A percentile compares a stretch with the other conserved stretches of the same genome.
Conservation (phyloP, 306 rosid genomes). For the Dryas drummondii region DNA sequence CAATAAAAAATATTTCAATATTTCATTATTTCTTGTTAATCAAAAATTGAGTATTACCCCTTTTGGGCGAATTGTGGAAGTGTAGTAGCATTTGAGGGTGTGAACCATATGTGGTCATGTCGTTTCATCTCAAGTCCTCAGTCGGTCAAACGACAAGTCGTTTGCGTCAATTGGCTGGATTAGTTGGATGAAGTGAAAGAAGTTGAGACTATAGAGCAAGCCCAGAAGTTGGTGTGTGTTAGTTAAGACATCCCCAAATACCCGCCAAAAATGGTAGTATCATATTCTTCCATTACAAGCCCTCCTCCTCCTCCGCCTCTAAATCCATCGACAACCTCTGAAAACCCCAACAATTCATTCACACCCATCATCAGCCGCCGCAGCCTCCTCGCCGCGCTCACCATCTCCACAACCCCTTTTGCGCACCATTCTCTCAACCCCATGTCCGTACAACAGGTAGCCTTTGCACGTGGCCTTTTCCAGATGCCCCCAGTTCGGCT, state of each 20-base stretch:
- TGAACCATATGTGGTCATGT: background rate
- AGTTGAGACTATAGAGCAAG: background rate
- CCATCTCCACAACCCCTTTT: constrained; percentile 24
- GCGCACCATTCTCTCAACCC: constrained; percentile 14
- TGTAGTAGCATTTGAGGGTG: too few species aligned
- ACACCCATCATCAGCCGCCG: constrained; percentile 34
- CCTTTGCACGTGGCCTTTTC: constrained; percentile 46
- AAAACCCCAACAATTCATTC: constrained; percentile 1
- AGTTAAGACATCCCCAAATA: background rate
- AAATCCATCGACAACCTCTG: constrained; percentile 16
- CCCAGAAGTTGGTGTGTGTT: background rate
- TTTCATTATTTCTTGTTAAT: too few species aligned
- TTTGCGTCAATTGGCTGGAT: background rate
- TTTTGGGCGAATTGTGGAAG: too few species aligned
- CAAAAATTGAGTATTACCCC: too few species aligned
- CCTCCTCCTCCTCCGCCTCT: constrained; percentile 16
- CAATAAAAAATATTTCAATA: too few species aligned
- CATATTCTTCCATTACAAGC: constrained; percentile 12
- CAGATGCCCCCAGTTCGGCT: constrained; percentile 52
- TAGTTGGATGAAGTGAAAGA: constrained; percentile 1
- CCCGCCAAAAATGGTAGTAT: constrained; percentile 31
- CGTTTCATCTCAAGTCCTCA: background rate
- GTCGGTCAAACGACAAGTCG: background rate
- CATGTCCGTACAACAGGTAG: constrained; percentile 11
- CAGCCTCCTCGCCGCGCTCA: constrained; percentile 23